Conservation (phyloP, 2,329 filamentous ascomycete genomes). For the Alternaria ventricosa region DNA sequence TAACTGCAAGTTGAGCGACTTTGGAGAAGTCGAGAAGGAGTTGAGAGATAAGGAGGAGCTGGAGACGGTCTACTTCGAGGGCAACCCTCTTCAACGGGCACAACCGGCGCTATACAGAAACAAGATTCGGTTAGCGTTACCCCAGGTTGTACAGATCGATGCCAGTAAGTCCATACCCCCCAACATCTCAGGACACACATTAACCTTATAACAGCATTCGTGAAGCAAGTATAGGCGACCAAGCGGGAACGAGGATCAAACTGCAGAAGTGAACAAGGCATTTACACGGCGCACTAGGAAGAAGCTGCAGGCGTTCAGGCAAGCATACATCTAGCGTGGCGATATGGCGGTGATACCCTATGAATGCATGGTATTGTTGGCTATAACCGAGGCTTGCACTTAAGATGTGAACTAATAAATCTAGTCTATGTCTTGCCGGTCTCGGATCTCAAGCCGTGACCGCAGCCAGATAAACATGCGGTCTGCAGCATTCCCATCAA, state of each 20-base stretch:
- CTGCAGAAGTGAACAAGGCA: not conserved
- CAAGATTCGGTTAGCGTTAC: constrained; percentile 86
- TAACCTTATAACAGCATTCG: constrained; percentile 11
- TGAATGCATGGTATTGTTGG: constrained; percentile 6
- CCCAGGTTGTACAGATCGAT: constrained; percentile 92
- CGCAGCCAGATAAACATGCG: not conserved
- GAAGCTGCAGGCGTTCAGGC: not conserved
- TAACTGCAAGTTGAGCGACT: constrained; percentile 81
- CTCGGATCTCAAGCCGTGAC: not conserved
- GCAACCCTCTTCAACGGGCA: constrained; percentile 83
- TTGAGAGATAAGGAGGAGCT: constrained; percentile 79
- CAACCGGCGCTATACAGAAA: constrained; percentile 89
- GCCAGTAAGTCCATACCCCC: constrained; percentile 73
- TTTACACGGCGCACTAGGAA: constrained; percentile 6
- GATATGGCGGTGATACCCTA: constrained; percentile 7
- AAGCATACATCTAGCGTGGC: not conserved
- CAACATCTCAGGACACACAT: not conserved
- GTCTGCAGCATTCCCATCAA: not conserved
- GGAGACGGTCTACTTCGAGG: constrained; percentile 94
- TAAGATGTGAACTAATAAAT: not conserved
- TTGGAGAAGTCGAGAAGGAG: constrained; percentile 80
- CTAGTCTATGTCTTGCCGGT: not conserved
- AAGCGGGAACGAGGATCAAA: not conserved
- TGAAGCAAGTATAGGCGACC: constrained; percentile 16
- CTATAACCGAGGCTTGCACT: not conserved